Percentiles rank a stretch among this genome's conserved stretches.
Conservation (phyloP, 306 rosid genomes). For the Aeschynomene evenia region DNA sequence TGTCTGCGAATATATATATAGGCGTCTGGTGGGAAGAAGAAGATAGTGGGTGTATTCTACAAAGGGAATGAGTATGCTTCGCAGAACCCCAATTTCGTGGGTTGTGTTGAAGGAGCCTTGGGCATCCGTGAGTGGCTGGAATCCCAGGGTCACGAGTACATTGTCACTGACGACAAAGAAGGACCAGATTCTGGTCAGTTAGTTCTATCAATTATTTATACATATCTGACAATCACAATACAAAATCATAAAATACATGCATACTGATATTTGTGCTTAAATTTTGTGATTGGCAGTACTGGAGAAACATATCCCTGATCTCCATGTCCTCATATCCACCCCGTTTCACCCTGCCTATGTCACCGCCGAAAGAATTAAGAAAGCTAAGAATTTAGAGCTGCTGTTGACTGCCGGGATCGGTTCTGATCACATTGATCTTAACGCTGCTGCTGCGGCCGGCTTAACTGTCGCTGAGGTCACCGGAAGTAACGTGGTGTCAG, state of each 20-base stretch:
- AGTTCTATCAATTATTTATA: no score
- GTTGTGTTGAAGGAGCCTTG: conserved; percentile 83
- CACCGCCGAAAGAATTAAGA: conserved; percentile 86
- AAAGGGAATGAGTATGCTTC: conserved; percentile 82
- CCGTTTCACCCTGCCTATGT: conserved; percentile 99
- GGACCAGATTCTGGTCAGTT: conserved; percentile 70
- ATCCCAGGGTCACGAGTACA: conserved; percentile 85
- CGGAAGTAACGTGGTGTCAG: conserved; percentile 88
- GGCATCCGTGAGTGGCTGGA: conserved; percentile 92
- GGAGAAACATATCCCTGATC: conserved; percentile 83
- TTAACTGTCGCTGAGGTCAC: conserved; percentile 96
- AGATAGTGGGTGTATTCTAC: conserved; percentile 96
- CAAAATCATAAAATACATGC: background rate
- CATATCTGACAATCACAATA: no score
- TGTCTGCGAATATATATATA: conserved; percentile 31
- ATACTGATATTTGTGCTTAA: background rate
- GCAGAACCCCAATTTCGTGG: conserved; percentile 83
- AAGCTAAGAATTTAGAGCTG: conserved; percentile 83
- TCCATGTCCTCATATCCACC: conserved; percentile 84
- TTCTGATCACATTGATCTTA: conserved; percentile 87
- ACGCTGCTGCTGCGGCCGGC: conserved; percentile 94
- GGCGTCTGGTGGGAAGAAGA: conserved; percentile 79
- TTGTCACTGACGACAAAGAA: conserved; percentile 95
- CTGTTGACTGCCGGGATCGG: conserved; percentile 95
- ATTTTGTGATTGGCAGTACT: conserved; percentile 54